Evolutionary conservation across 257 asterid genomes (phyloP), one percentile per base, ranked within the genome.

Genomic region (Linaria vulgaris): DNA sequence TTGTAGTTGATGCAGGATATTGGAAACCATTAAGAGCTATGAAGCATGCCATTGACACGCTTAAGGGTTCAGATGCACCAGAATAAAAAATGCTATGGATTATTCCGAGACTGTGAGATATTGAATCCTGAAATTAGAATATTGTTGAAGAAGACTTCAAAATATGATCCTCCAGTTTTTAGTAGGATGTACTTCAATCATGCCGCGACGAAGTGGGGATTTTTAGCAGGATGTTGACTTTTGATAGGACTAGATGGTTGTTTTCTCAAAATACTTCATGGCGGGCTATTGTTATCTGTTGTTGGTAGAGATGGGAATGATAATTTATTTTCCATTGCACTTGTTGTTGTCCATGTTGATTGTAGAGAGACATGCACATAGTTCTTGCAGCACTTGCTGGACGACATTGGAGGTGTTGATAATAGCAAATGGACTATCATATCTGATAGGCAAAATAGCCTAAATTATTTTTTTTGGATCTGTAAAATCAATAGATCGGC

Each of bases 281-380:
- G 48, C 3, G 27, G 49, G 25, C 48, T 34, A 57, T 14, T 57
- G 6, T 37, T 37, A 46, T 8, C 15, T 17, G 48, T 0, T 16
- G 30, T 57, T 0, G 63, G 63, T 8, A 17, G 10, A 14, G 63
- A 57, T 34, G 63, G 48, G 4, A 57, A 38, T 57, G 63, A 57
- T 20, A 37, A 31, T 38, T 38, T 57, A 12, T 57, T 57, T 34
- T 48, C 30, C 2, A 57, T 57, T 31, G 49, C 52, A 46, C 21
- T n/a, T n/a, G n/a, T n/a, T n/a, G n/a, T n/a, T n/a, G n/a, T n/a
- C n/a, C n/a, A n/a, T n/a, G n/a, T n/a, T n/a, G n/a, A n/a, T n/a
- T n/a, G n/a, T n/a, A n/a, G n/a, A n/a, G n/a, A n/a, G n/a, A n/a
- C n/a, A n/a, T n/a, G n/a, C n/a, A n/a, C n/a, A n/a, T n/a, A n/a